These are phyloP conservation scores for Haematococcus lacustris DNA, from an alignment of 139 green algal species.

Conservation along the genomic window DNA sequence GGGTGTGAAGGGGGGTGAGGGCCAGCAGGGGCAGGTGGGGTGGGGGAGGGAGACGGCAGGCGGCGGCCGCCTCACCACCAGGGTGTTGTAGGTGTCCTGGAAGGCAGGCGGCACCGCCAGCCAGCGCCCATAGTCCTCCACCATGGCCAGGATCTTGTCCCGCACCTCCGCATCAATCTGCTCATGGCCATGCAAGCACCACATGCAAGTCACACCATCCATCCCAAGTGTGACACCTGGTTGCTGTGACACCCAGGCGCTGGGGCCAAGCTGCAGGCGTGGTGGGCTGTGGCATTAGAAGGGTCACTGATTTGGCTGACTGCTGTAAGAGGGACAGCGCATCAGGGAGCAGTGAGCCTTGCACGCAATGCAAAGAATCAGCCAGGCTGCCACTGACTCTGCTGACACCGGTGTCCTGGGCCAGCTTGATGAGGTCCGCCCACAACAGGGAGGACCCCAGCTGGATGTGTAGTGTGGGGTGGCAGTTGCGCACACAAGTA, in stretches of 20 bases:
- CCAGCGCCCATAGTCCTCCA: slow-evolving; percentile 44
- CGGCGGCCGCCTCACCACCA: slow-evolving; percentile 31
- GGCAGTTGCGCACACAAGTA: slow-evolving; percentile 55
- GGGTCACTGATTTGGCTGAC: too few relatives aligned
- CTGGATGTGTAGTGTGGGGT: slow-evolving; percentile 32
- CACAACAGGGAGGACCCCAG: slow-evolving; percentile 39
- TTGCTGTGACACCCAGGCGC: too few relatives aligned
- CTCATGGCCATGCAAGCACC: background rate
- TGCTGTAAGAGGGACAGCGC: too few relatives aligned
- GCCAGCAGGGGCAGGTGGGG: too few relatives aligned
- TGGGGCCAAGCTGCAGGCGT: too few relatives aligned
- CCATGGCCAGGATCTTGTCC: slow-evolving; percentile 41
- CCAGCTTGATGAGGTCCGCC: slow-evolving; percentile 34
- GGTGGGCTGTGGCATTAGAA: too few relatives aligned
- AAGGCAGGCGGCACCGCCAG: slow-evolving; percentile 28
- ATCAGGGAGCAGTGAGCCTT: too few relatives aligned
- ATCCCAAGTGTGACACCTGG: background rate
- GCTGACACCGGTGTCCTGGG: slow-evolving; percentile 18
- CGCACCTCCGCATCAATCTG: slow-evolving; percentile 48
- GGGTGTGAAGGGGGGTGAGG: too few relatives aligned
- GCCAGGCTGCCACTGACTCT: too few relatives aligned
- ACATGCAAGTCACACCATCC: background rate
- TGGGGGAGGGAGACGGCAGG: too few relatives aligned
- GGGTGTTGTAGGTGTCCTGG: slow-evolving; percentile 24
- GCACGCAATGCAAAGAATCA: too few relatives aligned